Evolutionary conservation across 1,284 basidiomycete genomes (phyloP).

Genomic region (Golubevia sp.): DNA sequence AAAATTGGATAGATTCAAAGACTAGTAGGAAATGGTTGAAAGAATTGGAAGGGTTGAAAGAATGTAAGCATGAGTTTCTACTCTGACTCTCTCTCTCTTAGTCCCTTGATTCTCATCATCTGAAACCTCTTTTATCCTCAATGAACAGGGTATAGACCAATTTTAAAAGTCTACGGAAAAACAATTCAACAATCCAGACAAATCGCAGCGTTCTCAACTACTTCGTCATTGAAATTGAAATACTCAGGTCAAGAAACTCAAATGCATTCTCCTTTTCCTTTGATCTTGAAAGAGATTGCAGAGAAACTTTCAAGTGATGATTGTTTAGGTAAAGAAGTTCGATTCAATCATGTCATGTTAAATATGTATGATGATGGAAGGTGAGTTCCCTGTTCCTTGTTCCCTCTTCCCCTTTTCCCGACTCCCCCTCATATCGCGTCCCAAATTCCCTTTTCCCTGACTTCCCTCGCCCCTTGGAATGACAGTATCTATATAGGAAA

Average conservation of each 20-base stretch:
- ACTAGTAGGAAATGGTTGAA: slow-evolving; percentile 25
- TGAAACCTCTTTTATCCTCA: slow-evolving; percentile 2
- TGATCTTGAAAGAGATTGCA: slow-evolving; percentile 62
- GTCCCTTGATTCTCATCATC: neutral
- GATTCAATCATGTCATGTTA: slow-evolving; percentile 67
- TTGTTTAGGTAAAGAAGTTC: slow-evolving; percentile 61
- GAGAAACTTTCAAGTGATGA: slow-evolving; percentile 53
- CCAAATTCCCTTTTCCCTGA: no score
- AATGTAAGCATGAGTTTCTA: slow-evolving; percentile 20
- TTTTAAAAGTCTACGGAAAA: slow-evolving; percentile 67
- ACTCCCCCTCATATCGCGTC: no score
- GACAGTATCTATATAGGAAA: slow-evolving; percentile 62
- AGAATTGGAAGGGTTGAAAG: slow-evolving; percentile 22
- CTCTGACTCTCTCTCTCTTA: no score
- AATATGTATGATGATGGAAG: slow-evolving; percentile 66
- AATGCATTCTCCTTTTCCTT: slow-evolving; percentile 64
- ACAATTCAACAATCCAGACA: slow-evolving; percentile 65
- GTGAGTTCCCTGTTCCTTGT: no score
- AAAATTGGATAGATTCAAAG: slow-evolving; percentile 19
- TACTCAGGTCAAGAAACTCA: slow-evolving; percentile 64
- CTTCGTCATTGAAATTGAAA: slow-evolving; percentile 61
- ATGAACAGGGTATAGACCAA: slow-evolving; percentile 65
- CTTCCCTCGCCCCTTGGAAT: no score
- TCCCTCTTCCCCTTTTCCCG: no score
- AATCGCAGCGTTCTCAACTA: slow-evolving; percentile 64